Evolutionary conservation across 176 grass and related monocot genomes (phyloP), one percentile per base, ranked within the genome.

Genomic region (Juncus inflexus): DNA sequence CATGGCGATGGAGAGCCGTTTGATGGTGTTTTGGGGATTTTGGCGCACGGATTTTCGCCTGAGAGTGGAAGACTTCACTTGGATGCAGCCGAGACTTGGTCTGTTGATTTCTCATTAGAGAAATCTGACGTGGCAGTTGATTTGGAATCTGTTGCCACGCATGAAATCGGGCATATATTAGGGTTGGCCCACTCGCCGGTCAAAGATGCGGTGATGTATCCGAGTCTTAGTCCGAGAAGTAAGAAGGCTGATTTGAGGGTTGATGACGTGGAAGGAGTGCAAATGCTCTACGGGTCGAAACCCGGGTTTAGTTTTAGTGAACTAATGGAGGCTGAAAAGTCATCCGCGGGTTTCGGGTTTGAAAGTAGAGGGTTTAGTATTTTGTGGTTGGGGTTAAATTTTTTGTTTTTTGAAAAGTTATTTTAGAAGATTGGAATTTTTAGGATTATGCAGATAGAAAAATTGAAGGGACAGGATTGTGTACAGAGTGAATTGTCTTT

Each of bases 101-200:
- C 77, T 15, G 61, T 84, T 2, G 77, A 91, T 80, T 70, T 97
- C 15, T 15, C 16, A 42, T 35, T 15, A 14, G 84, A 77, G 2
- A 35, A 19, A 5, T 71, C 62, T 7, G 37, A 8, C 8, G 63
- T 66, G 2, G 82, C 78, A 0, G 15, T 97, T 15, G 80, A 97
- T 86, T 52, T 97, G 37, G 92, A 97, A 64, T 97, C 92, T 2
- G 85, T 97, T 4, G 85, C 80, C 40, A 91, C 88, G 38, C 92
- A 97, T 79, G 92, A 97, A 86, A 97, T 97, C 1, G 92, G 92
- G 0, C 92, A 97, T 71, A 82, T 97, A 36, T 80, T 97, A 1
- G 92, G 92, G 40, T 77, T 97, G 3, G 92, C 81, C 3, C 92
- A 97, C 80, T 84, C 92, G 2, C 58, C 80, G 2, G 76, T 82